Evolutionary conservation across 352 stramenopile genomes (phyloP).

Genomic region (Peronospora belbahrii): DNA sequence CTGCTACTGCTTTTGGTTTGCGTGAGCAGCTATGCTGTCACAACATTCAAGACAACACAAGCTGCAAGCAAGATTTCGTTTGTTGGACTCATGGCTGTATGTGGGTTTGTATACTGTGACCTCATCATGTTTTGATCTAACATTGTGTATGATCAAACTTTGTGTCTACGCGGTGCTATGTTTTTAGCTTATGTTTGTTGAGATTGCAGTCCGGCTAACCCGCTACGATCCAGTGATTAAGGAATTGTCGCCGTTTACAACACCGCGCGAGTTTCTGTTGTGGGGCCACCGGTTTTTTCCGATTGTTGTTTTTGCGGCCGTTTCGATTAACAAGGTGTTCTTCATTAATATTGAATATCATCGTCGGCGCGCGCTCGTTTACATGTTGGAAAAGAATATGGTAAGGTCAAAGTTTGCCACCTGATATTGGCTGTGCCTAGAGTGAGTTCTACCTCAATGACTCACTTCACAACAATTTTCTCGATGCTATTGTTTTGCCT

Average conservation of each 20-base stretch:
- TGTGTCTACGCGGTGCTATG: too few relatives aligned
- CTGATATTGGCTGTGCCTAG: neutral
- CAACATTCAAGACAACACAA: conserved; percentile 30
- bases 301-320: conserved; percentile 32
- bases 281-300: conserved; percentile 52
- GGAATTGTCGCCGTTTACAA: conserved; percentile 37
- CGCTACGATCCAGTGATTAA: conserved; percentile 47
- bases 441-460: neutral
- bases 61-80: conserved; percentile 43
- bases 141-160: neutral
- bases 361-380: conserved; percentile 30
- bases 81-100: conserved; percentile 36
- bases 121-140: neutral
- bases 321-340: conserved; percentile 45
- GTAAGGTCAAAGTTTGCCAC: conserved; percentile 15
- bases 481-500: neutral
- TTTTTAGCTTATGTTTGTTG: conserved; percentile 44
- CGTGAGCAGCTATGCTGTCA: conserved; percentile 38
- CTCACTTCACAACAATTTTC: neutral
- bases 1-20: conserved; percentile 5
- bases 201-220: conserved; percentile 45
- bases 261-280: conserved; percentile 48
- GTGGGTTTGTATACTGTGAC: neutral
- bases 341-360: conserved; percentile 60
- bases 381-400: conserved; percentile 51